Percentiles rank a stretch among this genome's conserved stretches.
These are phyloP conservation scores for Zymoseptoria passerinii DNA, from an alignment of 2,329 filamentous ascomycete species.

Conservation along the genomic window DNA sequence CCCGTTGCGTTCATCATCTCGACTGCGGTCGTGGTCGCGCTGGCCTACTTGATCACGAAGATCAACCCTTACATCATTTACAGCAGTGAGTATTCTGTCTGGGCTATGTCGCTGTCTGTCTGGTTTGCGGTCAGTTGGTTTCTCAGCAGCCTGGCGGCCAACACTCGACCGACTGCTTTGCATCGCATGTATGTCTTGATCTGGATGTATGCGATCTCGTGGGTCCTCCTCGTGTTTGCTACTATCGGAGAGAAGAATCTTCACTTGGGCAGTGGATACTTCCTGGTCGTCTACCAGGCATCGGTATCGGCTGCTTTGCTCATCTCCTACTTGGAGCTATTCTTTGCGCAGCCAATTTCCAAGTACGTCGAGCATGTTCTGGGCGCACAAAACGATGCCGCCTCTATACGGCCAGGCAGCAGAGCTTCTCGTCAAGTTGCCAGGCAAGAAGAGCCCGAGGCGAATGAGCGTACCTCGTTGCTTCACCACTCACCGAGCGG, in stretches of 20 bases:
- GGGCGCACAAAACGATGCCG: slow-evolving; percentile 14
- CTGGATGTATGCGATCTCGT: slow-evolving; percentile 74
- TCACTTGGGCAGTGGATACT: slow-evolving; percentile 67
- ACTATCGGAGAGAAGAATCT: slow-evolving; percentile 70
- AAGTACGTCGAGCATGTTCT: slow-evolving; percentile 56
- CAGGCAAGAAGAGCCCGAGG: slow-evolving; percentile 16
- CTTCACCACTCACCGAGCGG: slow-evolving; percentile 40
- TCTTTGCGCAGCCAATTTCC: slow-evolving; percentile 61
- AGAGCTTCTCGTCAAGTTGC: slow-evolving; percentile 19
- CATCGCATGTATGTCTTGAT: slow-evolving; percentile 72
- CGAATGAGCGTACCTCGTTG: slow-evolving; percentile 50
- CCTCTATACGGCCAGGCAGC: slow-evolving; percentile 22
- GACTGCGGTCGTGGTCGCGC: slow-evolving; percentile 58
- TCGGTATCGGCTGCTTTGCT: slow-evolving; percentile 65
- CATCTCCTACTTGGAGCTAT: slow-evolving; percentile 71
- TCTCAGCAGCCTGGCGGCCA: slow-evolving; percentile 67
- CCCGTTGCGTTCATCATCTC: slow-evolving; percentile 66
- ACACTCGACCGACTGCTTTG: slow-evolving; percentile 74
- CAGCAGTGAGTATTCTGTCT: slow-evolving; percentile 78
- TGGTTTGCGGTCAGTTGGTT: slow-evolving; percentile 81
- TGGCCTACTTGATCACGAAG: slow-evolving; percentile 69
- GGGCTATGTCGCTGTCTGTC: slow-evolving; percentile 72
- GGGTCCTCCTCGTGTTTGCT: slow-evolving; percentile 61
- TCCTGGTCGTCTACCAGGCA: slow-evolving; percentile 70
- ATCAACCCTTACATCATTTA: slow-evolving; percentile 88